phyloP scores from a whole-genome alignment of 179 eudicot species.

The Spinacia oleracea region DNA sequence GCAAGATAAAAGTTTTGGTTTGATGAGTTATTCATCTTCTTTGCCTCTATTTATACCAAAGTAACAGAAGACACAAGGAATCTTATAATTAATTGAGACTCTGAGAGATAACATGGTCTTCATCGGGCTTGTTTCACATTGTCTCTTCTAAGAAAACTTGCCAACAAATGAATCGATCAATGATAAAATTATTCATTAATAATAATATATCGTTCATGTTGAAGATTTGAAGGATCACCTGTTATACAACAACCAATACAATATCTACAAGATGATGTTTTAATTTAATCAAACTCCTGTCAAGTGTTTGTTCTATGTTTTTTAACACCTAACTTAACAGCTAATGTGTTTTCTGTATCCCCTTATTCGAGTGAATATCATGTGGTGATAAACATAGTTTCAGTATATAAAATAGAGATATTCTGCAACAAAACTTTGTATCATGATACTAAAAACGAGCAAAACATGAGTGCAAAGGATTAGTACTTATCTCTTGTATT shows the following conservation, averaged over 20 bases:
- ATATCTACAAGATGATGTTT: neutral
- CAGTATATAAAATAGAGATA: neutral
- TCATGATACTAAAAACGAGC: neutral
- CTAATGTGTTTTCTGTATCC: constrained; percentile 1
- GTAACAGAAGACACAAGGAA: neutral
- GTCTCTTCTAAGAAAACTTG: neutral
- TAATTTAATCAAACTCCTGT: neutral
- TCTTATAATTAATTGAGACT: neutral
- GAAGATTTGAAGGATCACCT: neutral
- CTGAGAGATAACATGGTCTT: constrained; percentile 2
- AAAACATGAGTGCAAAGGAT: neutral
- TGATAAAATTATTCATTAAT: neutral
- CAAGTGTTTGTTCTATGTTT: neutral
- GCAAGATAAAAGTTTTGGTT: neutral
- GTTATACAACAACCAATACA: neutral
- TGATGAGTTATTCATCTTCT: neutral
- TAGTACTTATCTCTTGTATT: neutral
- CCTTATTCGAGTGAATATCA: neutral
- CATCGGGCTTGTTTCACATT: neutral
- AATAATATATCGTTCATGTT: neutral
- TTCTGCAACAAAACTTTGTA: neutral
- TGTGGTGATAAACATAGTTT: neutral
- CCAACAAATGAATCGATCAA: neutral
- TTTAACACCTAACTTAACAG: neutral
- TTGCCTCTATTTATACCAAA: neutral